Percentiles rank a stretch among this genome's conserved stretches.
These are phyloP conservation scores for Chaetomidium leptoderma DNA, from an alignment of 495 filamentous ascomycete species.

Conservation along the genomic window DNA sequence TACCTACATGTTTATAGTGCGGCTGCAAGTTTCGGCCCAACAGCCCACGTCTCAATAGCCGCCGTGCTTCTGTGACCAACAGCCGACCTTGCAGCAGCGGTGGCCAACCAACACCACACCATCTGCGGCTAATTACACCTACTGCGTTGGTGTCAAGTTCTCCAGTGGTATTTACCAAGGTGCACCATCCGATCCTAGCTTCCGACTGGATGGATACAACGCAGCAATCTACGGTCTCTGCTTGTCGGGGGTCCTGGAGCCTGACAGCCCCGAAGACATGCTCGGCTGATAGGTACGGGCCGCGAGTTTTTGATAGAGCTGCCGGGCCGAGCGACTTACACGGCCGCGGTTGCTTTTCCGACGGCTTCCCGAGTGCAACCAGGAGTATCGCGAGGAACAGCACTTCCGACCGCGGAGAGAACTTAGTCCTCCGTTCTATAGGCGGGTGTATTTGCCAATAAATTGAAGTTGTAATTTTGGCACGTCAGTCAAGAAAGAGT, in stretches of 20 bases:
- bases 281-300: neutral
- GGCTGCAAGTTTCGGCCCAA: neutral
- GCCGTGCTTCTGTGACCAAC: constrained; percentile 15
- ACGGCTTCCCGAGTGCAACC: no score
- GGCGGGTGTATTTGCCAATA: no score
- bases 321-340: neutral
- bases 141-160: neutral
- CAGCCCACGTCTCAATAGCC: constrained; percentile 15
- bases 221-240: neutral
- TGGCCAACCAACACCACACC: neutral
- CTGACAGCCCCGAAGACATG: no score
- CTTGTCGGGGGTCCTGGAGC: no score
- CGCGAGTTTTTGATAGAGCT: neutral
- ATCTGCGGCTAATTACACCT: neutral
- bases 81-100: constrained; percentile 5
- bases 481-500: no score
- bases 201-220: no score
- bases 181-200: neutral
- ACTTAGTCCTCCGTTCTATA: no score
- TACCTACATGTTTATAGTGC: neutral
- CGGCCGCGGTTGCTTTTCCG: neutral
- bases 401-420: no score
- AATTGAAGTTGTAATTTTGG: no score
- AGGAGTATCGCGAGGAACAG: no score
- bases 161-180: neutral